A percentile compares a stretch with the other conserved stretches of the same genome.
phyloP scores from a whole-genome alignment of 2,329 filamentous ascomycete genomes.

The Claviceps africana region DNA sequence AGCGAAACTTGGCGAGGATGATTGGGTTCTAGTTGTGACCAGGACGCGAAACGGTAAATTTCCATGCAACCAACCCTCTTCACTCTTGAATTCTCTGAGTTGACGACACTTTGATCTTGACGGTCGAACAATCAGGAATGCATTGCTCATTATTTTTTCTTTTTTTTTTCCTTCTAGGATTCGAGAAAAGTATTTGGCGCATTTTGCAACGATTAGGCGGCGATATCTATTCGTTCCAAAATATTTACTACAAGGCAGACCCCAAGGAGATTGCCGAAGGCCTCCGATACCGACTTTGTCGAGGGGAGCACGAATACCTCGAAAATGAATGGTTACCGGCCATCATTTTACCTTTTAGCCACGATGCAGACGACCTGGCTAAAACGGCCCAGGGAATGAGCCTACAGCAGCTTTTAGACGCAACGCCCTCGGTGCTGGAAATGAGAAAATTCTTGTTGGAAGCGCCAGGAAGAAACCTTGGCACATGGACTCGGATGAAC shows the following conservation, averaged over 20 bases:
- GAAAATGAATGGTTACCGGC: slow-evolving; percentile 8
- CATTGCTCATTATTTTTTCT: not conserved
- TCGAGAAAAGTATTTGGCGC: not conserved
- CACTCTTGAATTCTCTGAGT: not conserved
- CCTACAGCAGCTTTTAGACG: slow-evolving; percentile 36
- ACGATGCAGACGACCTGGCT: slow-evolving; percentile 13
- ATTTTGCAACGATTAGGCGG: not conserved
- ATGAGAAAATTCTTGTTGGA: slow-evolving; percentile 38
- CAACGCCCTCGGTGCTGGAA: slow-evolving; percentile 45
- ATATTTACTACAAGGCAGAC: not conserved
- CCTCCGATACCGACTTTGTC: not conserved
- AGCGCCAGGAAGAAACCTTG: slow-evolving; percentile 25
- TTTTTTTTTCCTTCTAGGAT: not conserved
- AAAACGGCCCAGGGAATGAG: slow-evolving; percentile 3
- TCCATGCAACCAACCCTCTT: not conserved
- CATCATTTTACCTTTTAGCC: slow-evolving; percentile 12
- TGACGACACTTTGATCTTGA: not conserved
- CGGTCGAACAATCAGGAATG: not conserved
- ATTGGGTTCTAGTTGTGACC: not conserved
- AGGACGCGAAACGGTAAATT: not conserved
- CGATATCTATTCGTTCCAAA: not conserved
- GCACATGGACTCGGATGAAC: slow-evolving; percentile 40
- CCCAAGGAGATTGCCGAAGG: not conserved
- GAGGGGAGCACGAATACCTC: not conserved
- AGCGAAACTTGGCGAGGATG: not conserved